Evolutionary conservation across 768 basidiomycete species (phyloP), one percentile per base, ranked within the genome.

Genomic region (Suillus plorans): DNA sequence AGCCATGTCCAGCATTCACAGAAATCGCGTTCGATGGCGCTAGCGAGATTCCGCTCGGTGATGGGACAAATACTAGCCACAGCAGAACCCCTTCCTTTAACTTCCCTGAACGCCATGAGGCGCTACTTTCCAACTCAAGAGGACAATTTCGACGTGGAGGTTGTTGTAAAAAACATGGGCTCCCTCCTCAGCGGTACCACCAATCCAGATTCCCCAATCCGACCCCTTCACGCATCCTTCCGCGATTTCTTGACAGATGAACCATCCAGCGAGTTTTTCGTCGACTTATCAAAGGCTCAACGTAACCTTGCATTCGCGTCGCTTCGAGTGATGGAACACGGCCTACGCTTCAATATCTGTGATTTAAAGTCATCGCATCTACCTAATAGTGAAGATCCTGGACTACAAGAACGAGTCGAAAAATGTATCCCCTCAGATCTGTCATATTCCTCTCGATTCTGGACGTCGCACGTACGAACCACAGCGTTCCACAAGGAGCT

Each of bases 301-400:
- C 36, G 37, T 2, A 50, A 63, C 34, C 69, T 79, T 2, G 69
- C 71, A 5, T 49, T 61, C 3, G 65, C 68, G 4, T 74, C 69
- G 10, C 61, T 80, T 4, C 52, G 56, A 5, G 60, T 73, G 9
- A 76, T 80, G 79, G 67, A 73, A 12, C 42, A 62, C n/a, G 58
- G 66, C 9, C 71, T 80, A 7, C 64, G 65, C 55, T 80, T 81
- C 69, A 78, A 80, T 62, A 78, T 80, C 25, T 77, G 74, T 63
- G 39, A 73, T 9, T 61, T 80, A 14, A 65, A 69, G 44, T 73
- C 70, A 12, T 79, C 78, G 2, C 71, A 74, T 57, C 25, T 69
- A 5, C 66, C 45, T 10, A 78, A 80, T 63, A 55, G 53, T 18
- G 68, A 78, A 16, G 62, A 77, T 18, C 18, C 25, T 2, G 53